These are phyloP conservation scores for Aureobasidium zeae DNA, from an alignment of 2,329 filamentous ascomycete species.

Conservation along the genomic window DNA sequence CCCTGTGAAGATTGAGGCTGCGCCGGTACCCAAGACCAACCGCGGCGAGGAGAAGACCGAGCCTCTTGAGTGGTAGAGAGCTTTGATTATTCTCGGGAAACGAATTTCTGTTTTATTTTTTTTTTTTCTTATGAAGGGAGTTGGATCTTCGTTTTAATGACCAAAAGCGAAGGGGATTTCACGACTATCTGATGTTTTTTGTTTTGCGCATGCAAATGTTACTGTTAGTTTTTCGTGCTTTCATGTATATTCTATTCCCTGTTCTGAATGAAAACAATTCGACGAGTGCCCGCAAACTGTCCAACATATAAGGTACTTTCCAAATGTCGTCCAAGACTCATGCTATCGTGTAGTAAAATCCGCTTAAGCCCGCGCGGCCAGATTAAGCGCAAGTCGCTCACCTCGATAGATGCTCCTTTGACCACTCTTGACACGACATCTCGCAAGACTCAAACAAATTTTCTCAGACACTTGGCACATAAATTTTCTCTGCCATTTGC, in stretches of 20 bases:
- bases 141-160: background rate
- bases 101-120: slow-evolving; percentile 5
- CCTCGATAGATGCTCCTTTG: background rate
- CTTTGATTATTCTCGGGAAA: background rate
- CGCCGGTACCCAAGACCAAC: slow-evolving; percentile 78
- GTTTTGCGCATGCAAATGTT: slow-evolving; percentile 1
- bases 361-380: slow-evolving; percentile 2
- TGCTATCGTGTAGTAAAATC: background rate
- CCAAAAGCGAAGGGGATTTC: background rate
- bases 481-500: too few species aligned
- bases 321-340: too few species aligned
- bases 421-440: background rate
- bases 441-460: background rate
- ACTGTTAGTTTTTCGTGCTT: background rate
- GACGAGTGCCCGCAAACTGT: background rate
- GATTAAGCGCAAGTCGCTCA: background rate
- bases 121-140: background rate
- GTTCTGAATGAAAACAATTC: background rate
- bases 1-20: slow-evolving; percentile 54
- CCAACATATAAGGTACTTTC: too few species aligned
- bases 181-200: background rate
- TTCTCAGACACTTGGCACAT: too few species aligned
- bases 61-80: slow-evolving; percentile 72
- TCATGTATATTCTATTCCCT: slow-evolving; percentile 9
- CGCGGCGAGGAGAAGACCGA: slow-evolving; percentile 73